Evolutionary conservation across 169 alveolate genomes (phyloP).

Genomic region (Amoebophrya sp.): DNA sequence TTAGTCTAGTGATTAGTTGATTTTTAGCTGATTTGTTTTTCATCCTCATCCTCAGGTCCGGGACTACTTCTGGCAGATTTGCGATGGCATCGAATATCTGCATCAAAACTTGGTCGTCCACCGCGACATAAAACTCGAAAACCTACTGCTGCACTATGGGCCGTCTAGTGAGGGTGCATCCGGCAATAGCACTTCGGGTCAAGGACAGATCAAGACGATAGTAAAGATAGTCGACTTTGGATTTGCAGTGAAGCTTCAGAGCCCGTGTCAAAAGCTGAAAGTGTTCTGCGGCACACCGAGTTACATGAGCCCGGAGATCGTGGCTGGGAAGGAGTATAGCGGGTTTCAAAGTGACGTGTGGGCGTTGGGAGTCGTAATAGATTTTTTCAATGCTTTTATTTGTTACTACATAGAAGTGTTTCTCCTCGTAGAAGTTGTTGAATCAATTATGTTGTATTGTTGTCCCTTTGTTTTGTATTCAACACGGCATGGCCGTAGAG

Average conservation of each 20-base stretch:
- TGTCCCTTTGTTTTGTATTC: no score
- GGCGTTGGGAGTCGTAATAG: constrained; percentile 59
- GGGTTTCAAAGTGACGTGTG: constrained; percentile 69
- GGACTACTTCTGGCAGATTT: constrained; percentile 60
- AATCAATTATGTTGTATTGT: no score
- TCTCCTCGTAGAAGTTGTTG: not conserved
- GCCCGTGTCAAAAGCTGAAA: constrained; percentile 57
- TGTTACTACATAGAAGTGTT: no score
- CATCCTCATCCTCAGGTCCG: constrained; percentile 57
- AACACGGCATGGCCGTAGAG: no score
- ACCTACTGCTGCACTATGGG: constrained; percentile 59
- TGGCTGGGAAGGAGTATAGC: constrained; percentile 56
- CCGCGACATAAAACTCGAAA: constrained; percentile 60
- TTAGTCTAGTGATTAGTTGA: no score
- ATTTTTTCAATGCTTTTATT: no score
- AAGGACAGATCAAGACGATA: no score
- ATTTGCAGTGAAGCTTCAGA: constrained; percentile 58
- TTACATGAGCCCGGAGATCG: constrained; percentile 78
- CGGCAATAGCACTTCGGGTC: no score
- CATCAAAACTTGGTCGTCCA: constrained; percentile 45
- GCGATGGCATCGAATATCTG: constrained; percentile 54
- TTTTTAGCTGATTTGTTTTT: no score
- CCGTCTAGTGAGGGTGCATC: no score
- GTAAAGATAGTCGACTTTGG: constrained; percentile 76
- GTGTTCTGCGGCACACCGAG: constrained; percentile 77